A percentile compares a stretch with the other conserved stretches of the same genome.
Conservation (phyloP, 2,329 filamentous ascomycete species). For the Ascochyta lentis region DNA sequence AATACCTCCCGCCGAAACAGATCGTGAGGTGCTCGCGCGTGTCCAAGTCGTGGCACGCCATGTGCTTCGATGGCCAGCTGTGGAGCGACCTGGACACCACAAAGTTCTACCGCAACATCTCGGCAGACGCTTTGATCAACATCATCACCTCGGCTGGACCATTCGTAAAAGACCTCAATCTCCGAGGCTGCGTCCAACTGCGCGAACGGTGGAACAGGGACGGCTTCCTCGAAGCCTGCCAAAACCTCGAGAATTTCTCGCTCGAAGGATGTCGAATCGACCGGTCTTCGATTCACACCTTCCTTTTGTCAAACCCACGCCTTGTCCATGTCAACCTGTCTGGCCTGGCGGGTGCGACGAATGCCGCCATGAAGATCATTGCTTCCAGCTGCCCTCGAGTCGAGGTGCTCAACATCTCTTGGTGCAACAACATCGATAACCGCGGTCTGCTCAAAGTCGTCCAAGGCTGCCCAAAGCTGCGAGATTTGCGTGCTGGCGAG, state of each 20-base stretch:
- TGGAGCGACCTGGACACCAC: conserved; percentile 86
- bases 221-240: conserved; percentile 81
- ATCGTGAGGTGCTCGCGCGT: conserved; percentile 79
- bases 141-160: conserved; percentile 86
- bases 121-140: conserved; percentile 80
- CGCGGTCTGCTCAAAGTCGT: conserved; percentile 76
- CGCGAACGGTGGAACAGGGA: conserved; percentile 79
- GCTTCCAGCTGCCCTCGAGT: conserved; percentile 79
- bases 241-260: conserved; percentile 84
- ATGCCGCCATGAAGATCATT: conserved; percentile 85
- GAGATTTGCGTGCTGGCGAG: conserved; percentile 82
- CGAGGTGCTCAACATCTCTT: conserved; percentile 88
- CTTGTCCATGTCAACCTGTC: conserved; percentile 87
- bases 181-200: conserved; percentile 89
- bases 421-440: conserved; percentile 87
- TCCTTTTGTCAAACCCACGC: conserved; percentile 76
- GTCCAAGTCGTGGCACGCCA: conserved; percentile 77
- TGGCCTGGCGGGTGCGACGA: conserved; percentile 79
- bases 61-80: conserved; percentile 93
- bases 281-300: conserved; percentile 77
- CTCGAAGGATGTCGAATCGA: conserved; percentile 91
- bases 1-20: conserved; percentile 78
- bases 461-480: conserved; percentile 73
- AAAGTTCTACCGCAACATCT: conserved; percentile 86
- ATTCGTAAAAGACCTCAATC: conserved; percentile 88